Base-by-base conservation (phyloP, 2,329 filamentous ascomycete species). In the Sporothrix pseudoabietina region DNA sequence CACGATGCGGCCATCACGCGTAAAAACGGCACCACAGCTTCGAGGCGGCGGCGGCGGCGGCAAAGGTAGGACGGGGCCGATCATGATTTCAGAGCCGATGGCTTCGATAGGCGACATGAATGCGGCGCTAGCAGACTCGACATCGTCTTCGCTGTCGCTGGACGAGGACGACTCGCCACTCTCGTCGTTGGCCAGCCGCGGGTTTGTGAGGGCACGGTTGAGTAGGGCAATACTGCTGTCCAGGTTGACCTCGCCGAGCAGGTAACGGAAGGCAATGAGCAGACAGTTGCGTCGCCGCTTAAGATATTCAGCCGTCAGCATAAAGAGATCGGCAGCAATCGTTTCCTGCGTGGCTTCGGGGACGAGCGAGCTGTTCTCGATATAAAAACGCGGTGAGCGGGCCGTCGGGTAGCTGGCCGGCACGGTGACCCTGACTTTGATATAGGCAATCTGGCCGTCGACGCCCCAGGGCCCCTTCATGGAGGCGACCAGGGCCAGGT, bases 281-380 rank as follows among this genome's bases (percentile, higher is more conserved):
- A 91, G 82, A 74, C 88, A 91, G 74, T 90, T 90, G 77, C 90
- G 85, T 69, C 85, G 87, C 66, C 86, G 84, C 75, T 85, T 83
- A 44, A 89, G 79, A 75, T 88, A 90, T 69, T 86, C 85, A 8
- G 82, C 80, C 0, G 86, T 86, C 3, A 91, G 84, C 75, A 88
- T 83, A 8, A 87, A 84, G 16, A 91, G 82, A 77, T 90, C 88
- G 49, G 81, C 80, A 68, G 86, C 85, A 30, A 91, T 81, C 74
- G 82, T 85, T 49, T 82, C 83, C 75, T 89, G 85, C 0, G 84
- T 87, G 44, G 86, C 83, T 26, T 87, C 84, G 5, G 88, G 81
- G 85, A 91, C 89, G 73, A 90, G 86, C 0, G 88, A 87, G 1
- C 87, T 89, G 77, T 88, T 90, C 74, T 89, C 88, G 65, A 91